A percentile compares a stretch with the other conserved stretches of the same genome.
phyloP scores from a whole-genome alignment of 257 asterid genomes.

The Jacaranda copaia region DNA sequence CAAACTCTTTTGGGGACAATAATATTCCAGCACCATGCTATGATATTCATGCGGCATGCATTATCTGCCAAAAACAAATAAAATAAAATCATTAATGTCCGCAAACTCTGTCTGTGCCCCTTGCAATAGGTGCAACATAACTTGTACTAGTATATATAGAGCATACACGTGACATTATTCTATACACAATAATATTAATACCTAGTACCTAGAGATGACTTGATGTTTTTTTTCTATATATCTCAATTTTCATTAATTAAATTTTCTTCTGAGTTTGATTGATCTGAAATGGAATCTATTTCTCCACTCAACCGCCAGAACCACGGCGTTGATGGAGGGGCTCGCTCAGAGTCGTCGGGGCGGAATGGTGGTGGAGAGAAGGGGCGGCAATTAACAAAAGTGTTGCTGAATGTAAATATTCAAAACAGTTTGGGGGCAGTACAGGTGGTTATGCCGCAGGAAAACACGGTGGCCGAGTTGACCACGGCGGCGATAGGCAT shows the following conservation, averaged over 20 bases:
- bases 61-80: not conserved
- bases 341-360: not conserved
- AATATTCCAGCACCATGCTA: conserved; percentile 28
- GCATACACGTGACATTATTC: not conserved
- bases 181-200: not conserved
- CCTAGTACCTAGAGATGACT: too few relatives aligned
- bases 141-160: not conserved
- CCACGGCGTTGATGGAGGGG: conserved; percentile 4
- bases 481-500: conserved; percentile 55
- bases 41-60: conserved; percentile 23
- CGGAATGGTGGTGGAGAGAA: conserved; percentile 36
- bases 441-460: conserved; percentile 65
- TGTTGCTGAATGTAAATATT: conserved; percentile 59
- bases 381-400: conserved; percentile 46
- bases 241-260: not conserved
- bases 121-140: not conserved
- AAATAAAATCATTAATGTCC: not conserved
- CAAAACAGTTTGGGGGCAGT: conserved; percentile 66
- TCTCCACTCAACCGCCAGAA: conserved; percentile 12
- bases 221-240: not conserved
- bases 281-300: conserved; percentile 16
- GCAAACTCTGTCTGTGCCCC: not conserved
- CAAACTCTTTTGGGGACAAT: conserved; percentile 3
- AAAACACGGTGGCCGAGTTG: conserved; percentile 58
- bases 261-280: too few relatives aligned